These are phyloP conservation scores for Stachybotrys chlorohalonatus DNA, from an alignment of 2,329 filamentous ascomycete species.

Conservation along the genomic window DNA sequence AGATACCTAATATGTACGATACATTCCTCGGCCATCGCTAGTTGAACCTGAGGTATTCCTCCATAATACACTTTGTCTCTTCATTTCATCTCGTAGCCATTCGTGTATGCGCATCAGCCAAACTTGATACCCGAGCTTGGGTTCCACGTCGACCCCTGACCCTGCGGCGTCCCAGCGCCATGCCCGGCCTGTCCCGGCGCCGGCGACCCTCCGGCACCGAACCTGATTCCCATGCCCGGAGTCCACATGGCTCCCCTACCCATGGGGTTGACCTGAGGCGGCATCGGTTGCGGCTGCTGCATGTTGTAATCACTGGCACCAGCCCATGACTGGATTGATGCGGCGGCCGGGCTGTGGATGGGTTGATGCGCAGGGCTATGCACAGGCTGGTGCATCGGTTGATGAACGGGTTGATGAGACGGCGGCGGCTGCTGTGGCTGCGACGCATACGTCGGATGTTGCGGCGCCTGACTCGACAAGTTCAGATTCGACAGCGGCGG, in stretches of 20 bases:
- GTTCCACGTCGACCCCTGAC: conserved; percentile 44
- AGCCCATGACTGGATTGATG: conserved; percentile 51
- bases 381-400: conserved; percentile 7
- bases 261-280: conserved; percentile 25
- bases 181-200: conserved; percentile 8
- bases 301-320: conserved; percentile 42
- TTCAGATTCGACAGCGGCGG: conserved; percentile 38
- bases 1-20: too few species aligned
- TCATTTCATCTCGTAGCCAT: background rate
- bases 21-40: background rate
- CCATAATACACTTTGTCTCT: too few species aligned
- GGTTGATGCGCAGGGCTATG: conserved; percentile 10
- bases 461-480: conserved; percentile 16
- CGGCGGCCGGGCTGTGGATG: conserved; percentile 28
- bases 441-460: conserved; percentile 9
- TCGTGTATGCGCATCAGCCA: conserved; percentile 13
- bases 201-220: conserved; percentile 37
- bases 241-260: conserved; percentile 46
- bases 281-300: conserved; percentile 43
- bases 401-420: conserved; percentile 4
- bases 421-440: conserved; percentile 12
- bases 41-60: background rate
- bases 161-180: conserved; percentile 14
- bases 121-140: conserved; percentile 50
- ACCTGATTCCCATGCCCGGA: conserved; percentile 73